phyloP scores from a whole-genome alignment of 73 alveolate genomes.

The Paramecium biaurelia region DNA sequence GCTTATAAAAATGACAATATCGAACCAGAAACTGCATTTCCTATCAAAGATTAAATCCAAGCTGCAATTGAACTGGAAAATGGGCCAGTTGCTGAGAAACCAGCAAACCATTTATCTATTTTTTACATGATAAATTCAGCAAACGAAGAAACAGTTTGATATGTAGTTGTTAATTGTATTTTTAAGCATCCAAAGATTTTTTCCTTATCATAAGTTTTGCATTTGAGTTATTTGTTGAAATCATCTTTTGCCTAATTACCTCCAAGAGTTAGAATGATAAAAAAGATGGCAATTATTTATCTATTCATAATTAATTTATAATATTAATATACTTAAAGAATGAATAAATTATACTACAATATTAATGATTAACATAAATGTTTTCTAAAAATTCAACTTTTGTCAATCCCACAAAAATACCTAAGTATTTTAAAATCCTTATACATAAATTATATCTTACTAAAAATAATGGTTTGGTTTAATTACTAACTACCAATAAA shows the following conservation, averaged over 20 bases:
- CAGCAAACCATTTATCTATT: not conserved
- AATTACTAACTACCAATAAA: not conserved
- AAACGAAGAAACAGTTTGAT: not conserved
- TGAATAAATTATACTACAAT: too few relatives aligned
- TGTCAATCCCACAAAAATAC: too few relatives aligned
- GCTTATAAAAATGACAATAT: not conserved
- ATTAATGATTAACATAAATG: too few relatives aligned
- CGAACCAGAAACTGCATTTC: not conserved
- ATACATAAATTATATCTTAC: too few relatives aligned
- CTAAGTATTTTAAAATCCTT: too few relatives aligned
- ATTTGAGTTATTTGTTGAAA: not conserved
- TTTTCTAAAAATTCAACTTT: too few relatives aligned
- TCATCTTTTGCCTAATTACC: not conserved
- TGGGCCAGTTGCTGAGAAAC: not conserved
- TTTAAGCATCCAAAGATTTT: not conserved
- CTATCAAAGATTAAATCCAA: not conserved
- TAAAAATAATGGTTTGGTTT: too few relatives aligned
- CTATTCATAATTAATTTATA: not conserved
- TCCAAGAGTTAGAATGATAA: not conserved
- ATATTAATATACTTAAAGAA: too few relatives aligned
- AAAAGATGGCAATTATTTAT: not conserved
- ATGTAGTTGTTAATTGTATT: not conserved
- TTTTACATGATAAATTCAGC: not conserved
- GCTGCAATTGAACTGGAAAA: not conserved
- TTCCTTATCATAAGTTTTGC: not conserved